phyloP scores from a whole-genome alignment of 2,329 filamentous ascomycete species.

The Neofusicoccum kwambonambiense region DNA sequence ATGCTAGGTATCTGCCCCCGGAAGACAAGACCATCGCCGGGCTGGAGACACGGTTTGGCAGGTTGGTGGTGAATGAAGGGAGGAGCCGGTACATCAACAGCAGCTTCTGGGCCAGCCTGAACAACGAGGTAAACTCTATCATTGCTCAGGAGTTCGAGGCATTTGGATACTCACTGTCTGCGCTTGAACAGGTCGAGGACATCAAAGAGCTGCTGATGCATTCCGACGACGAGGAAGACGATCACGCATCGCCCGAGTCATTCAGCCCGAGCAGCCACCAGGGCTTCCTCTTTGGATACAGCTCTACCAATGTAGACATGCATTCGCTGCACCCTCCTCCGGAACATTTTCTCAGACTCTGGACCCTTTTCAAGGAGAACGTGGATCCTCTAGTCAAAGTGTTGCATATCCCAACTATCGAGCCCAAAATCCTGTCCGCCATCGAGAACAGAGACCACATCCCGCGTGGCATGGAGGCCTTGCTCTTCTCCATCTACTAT shows the following conservation, averaged over 20 bases:
- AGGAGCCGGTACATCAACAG: slow-evolving; percentile 72
- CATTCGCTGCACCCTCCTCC: slow-evolving; percentile 63
- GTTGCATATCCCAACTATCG: slow-evolving; percentile 67
- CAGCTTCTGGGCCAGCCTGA: slow-evolving; percentile 73
- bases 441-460: slow-evolving; percentile 60
- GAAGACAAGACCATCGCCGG: slow-evolving; percentile 33
- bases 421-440: slow-evolving; percentile 60
- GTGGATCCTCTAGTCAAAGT: slow-evolving; percentile 73
- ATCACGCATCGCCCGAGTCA: slow-evolving; percentile 42
- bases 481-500: slow-evolving; percentile 64
- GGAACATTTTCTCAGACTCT: slow-evolving; percentile 65
- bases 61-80: slow-evolving; percentile 69
- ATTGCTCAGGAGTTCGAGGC: not conserved
- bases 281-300: slow-evolving; percentile 71
- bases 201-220: slow-evolving; percentile 63
- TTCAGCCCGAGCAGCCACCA: slow-evolving; percentile 53
- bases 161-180: slow-evolving; percentile 8
- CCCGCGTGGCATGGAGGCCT: slow-evolving; percentile 55
- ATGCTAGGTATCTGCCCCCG: slow-evolving; percentile 10
- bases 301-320: slow-evolving; percentile 67
- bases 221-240: slow-evolving; percentile 60
- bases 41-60: slow-evolving; percentile 60
- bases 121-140: slow-evolving; percentile 61
- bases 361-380: slow-evolving; percentile 70
- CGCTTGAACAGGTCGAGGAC: slow-evolving; percentile 53